Conservation (phyloP, 371 early-diverging fungal genomes). For the Mortierella sp. region DNA sequence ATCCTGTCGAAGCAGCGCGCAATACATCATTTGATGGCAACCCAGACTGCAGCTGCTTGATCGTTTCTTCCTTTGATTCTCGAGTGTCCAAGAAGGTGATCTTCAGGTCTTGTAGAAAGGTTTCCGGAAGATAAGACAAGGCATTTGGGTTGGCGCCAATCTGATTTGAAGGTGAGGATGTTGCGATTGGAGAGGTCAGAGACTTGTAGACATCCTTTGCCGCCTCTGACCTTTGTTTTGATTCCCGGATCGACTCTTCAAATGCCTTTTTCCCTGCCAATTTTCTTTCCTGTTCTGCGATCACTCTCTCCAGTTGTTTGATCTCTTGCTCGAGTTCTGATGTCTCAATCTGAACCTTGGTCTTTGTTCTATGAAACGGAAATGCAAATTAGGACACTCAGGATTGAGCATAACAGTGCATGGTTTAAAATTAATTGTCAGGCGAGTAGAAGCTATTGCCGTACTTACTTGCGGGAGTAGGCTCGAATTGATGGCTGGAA, state of each 20-base stretch:
- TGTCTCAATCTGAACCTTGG: constrained; percentile 33
- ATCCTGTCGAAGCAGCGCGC: constrained; percentile 6
- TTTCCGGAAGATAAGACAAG: constrained; percentile 36
- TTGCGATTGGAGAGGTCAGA: constrained; percentile 18
- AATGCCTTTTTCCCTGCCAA: constrained; percentile 28
- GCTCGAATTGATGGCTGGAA: constrained; percentile 12
- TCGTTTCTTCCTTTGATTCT: constrained; percentile 19
- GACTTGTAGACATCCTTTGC: constrained; percentile 37
- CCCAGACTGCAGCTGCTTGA: constrained; percentile 31
- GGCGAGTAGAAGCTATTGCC: background rate
- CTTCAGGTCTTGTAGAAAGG: constrained; percentile 44
- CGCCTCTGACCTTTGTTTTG: constrained; percentile 31
- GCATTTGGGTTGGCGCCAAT: constrained; percentile 18
- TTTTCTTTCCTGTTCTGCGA: constrained; percentile 45
- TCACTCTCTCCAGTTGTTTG: constrained; percentile 26
- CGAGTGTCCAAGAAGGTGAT: constrained; percentile 43
- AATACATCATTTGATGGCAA: constrained; percentile 29
- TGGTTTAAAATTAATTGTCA: background rate
- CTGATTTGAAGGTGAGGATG: constrained; percentile 3
- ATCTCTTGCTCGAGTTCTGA: constrained; percentile 43
- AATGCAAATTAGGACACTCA: background rate
- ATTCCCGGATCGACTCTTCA: constrained; percentile 34
- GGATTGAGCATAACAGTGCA: background rate
- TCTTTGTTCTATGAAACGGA: constrained; percentile 23
- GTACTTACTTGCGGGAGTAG: constrained; percentile 42